Evolutionary conservation across 257 asterid species (phyloP).

Genomic region (Gardenia jasminoides): DNA sequence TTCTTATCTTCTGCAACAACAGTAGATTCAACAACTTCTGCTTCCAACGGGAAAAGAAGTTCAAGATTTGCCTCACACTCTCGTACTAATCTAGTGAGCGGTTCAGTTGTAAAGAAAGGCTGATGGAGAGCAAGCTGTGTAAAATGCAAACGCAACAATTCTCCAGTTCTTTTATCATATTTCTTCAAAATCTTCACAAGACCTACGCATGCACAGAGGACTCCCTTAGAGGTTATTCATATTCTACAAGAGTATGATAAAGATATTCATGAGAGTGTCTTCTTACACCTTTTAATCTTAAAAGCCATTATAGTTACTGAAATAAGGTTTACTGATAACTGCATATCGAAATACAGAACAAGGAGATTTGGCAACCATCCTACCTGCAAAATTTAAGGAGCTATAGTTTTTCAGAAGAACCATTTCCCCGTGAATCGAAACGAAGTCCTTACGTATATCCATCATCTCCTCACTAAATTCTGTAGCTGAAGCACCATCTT

Average conservation of each 20-base stretch:
- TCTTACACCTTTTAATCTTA: not conserved
- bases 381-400: constrained; percentile 94
- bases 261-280: not conserved
- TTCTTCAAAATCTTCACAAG: constrained; percentile 89
- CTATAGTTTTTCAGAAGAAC: constrained; percentile 87
- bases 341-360: not conserved
- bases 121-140: constrained; percentile 72
- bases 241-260: not conserved
- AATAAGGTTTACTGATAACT: no score
- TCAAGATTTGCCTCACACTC: constrained; percentile 90
- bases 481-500: constrained; percentile 32
- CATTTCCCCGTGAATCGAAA: constrained; percentile 91
- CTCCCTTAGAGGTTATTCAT: not conserved
- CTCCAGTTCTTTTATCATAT: constrained; percentile 88
- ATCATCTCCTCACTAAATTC: constrained; percentile 68
- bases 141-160: constrained; percentile 63
- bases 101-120: constrained; percentile 84
- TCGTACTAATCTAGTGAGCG: constrained; percentile 59
- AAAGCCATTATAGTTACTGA: not conserved
- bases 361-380: not conserved
- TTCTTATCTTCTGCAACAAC: constrained; percentile 24
- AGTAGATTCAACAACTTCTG: constrained; percentile 67
- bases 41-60: constrained; percentile 64
- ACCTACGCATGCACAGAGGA: constrained; percentile 36
- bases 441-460: constrained; percentile 73